Base-by-base conservation (phyloP, 1,284 basidiomycete genomes). In the Ustilago hordei region DNA sequence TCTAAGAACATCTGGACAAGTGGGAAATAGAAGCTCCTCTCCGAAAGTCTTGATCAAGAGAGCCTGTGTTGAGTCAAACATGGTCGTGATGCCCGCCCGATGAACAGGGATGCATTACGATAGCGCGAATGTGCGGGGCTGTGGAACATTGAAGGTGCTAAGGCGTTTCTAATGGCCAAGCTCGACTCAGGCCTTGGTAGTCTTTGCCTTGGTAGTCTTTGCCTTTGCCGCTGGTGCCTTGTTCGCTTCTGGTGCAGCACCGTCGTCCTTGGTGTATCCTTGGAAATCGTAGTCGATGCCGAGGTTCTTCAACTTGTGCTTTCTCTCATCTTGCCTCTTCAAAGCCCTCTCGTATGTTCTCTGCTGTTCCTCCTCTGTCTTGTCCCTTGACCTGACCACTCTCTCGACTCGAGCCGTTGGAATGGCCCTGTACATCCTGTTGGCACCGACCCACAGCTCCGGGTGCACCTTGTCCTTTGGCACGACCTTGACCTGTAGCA, bases 391-490 rank as follows among this genome's bases (percentile, higher is more conserved):
- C 92, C 80, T 91, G 89, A 38, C 90, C 87, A 75, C 93, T 89
- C 76, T 62, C 68, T 91, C 91, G 48, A 95, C 87, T 55, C 93
- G 91, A 8, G 91, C 92, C 15, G 86, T 88, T 0, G 96, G 95
- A 3, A 98, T 90, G 4, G 88, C 87, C 69, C 92, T 89, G 91
- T 92, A 99, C 87, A 94, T 95, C 79, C 92, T 90, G 87, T 98
- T 96, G 28, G 95, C 94, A n/a, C 97, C 96, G 15, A 96, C 89
- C 97, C 97, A 99, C 4, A 99, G 88, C 83, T 95, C 91, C 5
- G 95, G 93, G 86, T 99, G 95, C 0, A 98, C 90, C 77, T 96
- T 88, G 36, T 95, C 94, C 78, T 91, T 91, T 23, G 95, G 92
- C 50, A 89, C 87, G 82, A 93, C 92, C 17, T 75, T 70, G 88